These are phyloP conservation scores for Monilinia laxa DNA, from an alignment of 2,329 filamentous ascomycete genomes.

Conservation along the genomic window DNA sequence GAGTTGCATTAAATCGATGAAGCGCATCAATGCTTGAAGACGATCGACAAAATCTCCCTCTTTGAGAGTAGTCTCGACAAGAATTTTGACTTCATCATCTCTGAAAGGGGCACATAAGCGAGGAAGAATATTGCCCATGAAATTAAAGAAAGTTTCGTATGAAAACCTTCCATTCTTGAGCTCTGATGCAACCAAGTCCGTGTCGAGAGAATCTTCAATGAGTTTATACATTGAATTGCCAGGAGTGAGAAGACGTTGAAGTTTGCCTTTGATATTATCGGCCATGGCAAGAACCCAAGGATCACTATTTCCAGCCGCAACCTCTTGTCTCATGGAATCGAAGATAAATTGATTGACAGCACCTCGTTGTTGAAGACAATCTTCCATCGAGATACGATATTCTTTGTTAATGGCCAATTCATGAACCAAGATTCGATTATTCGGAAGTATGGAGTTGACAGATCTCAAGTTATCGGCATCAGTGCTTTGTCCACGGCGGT, in stretches of 20 bases:
- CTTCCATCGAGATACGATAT: conserved; percentile 64
- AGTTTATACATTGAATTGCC: conserved; percentile 72
- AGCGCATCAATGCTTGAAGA: conserved; percentile 70
- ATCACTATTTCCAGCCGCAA: conserved; percentile 63
- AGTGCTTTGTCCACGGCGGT: conserved; percentile 25
- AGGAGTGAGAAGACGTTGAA: conserved; percentile 68
- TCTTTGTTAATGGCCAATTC: conserved; percentile 78
- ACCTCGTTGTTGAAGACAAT: conserved; percentile 60
- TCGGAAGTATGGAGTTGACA: conserved; percentile 56
- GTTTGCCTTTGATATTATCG: conserved; percentile 67
- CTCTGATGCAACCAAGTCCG: conserved; percentile 67
- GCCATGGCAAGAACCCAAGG: conserved; percentile 69
- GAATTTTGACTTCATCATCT: conserved; percentile 70
- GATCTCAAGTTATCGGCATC: conserved; percentile 37
- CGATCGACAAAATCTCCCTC: conserved; percentile 70
- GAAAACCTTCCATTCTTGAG: conserved; percentile 73
- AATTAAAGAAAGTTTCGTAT: conserved; percentile 75
- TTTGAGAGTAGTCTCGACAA: conserved; percentile 61
- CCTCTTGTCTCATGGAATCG: conserved; percentile 59
- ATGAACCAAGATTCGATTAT: conserved; percentile 74
- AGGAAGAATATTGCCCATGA: conserved; percentile 72
- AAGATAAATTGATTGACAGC: conserved; percentile 57
- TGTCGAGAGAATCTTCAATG: conserved; percentile 73
- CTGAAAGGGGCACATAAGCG: conserved; percentile 78
- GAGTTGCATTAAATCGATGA: conserved; percentile 74